Percentiles rank a stretch among this genome's conserved stretches.
Conservation (phyloP, 2,329 filamentous ascomycete species). For the Penicillium sp. region DNA sequence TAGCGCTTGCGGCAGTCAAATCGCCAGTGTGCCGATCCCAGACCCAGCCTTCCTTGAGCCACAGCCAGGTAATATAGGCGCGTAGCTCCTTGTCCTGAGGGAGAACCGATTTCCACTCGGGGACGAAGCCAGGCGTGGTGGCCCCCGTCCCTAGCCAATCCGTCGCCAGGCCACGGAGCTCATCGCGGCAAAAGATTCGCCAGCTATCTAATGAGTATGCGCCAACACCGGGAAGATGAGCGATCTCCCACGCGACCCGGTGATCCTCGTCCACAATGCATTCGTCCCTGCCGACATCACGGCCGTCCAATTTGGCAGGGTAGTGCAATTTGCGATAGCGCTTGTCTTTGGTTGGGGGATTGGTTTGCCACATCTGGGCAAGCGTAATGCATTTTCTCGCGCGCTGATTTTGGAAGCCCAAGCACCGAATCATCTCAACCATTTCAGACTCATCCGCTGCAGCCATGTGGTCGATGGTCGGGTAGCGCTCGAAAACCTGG, state of each 20-base stretch:
- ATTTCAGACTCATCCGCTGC: constrained; percentile 53
- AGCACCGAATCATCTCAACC: constrained; percentile 57
- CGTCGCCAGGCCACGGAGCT: constrained; percentile 58
- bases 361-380: constrained; percentile 60
- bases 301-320: constrained; percentile 47
- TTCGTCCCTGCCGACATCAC: constrained; percentile 45
- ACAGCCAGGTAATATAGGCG: constrained; percentile 83
- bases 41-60: constrained; percentile 76
- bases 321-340: constrained; percentile 56
- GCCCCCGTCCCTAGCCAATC: constrained; percentile 59
- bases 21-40: constrained; percentile 69
- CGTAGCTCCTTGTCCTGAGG: constrained; percentile 84
- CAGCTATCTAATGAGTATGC: constrained; percentile 82
- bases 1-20: constrained; percentile 37
- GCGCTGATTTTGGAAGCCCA: constrained; percentile 66
- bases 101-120: constrained; percentile 84
- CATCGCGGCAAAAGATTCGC: constrained; percentile 87
- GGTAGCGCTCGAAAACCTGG: constrained; percentile 60
- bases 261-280: constrained; percentile 46
- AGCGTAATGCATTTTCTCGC: constrained; percentile 63
- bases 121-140: constrained; percentile 55
- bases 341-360: constrained; percentile 55
- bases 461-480: constrained; percentile 59
- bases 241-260: constrained; percentile 69
- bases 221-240: constrained; percentile 70